Conservation (phyloP, 1,139 yeast species). For the Blastobotrys apis region DNA sequence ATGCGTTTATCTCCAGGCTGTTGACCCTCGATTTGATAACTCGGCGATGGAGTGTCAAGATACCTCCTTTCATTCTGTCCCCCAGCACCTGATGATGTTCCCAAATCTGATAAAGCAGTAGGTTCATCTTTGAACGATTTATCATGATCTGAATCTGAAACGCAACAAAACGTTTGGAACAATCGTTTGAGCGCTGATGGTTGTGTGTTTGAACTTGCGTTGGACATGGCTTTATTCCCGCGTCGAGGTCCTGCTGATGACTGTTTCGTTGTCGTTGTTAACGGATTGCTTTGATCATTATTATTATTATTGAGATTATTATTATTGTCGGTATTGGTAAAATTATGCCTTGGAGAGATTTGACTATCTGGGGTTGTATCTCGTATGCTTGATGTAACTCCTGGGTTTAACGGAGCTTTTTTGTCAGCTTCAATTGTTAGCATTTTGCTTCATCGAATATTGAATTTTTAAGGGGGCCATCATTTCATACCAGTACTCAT, state of each 20-base stretch:
- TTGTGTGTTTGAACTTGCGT: background rate
- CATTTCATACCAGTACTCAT: too few relatives aligned
- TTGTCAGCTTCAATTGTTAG: too few relatives aligned
- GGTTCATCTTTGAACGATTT: conserved; percentile 6
- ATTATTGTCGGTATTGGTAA: too few relatives aligned
- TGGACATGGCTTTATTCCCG: background rate
- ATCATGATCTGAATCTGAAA: conserved; percentile 1
- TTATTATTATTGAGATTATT: too few relatives aligned
- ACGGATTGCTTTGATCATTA: background rate
- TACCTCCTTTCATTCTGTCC: background rate
- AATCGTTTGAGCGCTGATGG: conserved; percentile 5
- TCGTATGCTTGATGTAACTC: too few relatives aligned
- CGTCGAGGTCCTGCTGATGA: background rate
- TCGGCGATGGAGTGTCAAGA: conserved; percentile 4
- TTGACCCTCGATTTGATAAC: background rate
- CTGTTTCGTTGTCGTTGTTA: background rate
- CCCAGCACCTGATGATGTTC: background rate
- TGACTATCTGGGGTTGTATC: too few relatives aligned
- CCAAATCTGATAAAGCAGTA: conserved; percentile 6
- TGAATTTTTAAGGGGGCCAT: too few relatives aligned
- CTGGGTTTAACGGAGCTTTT: too few relatives aligned
- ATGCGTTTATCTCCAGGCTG: conserved; percentile 10
- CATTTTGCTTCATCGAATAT: too few relatives aligned
- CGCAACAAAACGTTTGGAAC: conserved; percentile 8
- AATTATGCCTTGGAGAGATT: too few relatives aligned